phyloP scores from a whole-genome alignment of 495 filamentous ascomycete genomes.

The Penicillium diatomitis region DNA sequence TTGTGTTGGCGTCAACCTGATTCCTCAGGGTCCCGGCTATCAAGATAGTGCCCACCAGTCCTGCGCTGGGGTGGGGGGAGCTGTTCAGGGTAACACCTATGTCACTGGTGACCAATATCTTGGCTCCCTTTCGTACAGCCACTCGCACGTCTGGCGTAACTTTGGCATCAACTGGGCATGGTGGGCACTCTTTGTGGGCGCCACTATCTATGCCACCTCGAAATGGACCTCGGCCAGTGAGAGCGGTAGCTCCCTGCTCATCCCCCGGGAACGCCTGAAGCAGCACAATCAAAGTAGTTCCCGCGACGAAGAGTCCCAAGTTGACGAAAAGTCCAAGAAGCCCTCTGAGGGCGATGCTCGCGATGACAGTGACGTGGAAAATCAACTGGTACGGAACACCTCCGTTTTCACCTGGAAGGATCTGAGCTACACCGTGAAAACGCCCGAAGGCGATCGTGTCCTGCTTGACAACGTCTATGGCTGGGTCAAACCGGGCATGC shows the following conservation, averaged over 20 bases:
- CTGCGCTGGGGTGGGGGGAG: conserved; percentile 46
- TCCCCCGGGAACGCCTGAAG: conserved; percentile 31
- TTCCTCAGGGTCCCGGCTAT: conserved; percentile 28
- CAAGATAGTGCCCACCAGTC: conserved; percentile 26
- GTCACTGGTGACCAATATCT: conserved; percentile 42
- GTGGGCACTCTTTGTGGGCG: conserved; percentile 31
- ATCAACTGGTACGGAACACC: conserved; percentile 35
- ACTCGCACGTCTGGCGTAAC: conserved; percentile 38
- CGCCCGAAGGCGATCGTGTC: conserved; percentile 28
- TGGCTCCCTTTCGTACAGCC: conserved; percentile 38
- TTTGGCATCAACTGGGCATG: conserved; percentile 39
- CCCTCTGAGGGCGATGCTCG: conserved; percentile 7
- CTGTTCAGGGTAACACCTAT: conserved; percentile 31
- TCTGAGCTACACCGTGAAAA: conserved; percentile 44
- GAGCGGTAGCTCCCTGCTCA: conserved; percentile 24
- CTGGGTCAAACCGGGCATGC: conserved; percentile 80
- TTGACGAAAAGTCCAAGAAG: conserved; percentile 16
- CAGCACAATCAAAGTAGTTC: conserved; percentile 5
- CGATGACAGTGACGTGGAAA: conserved; percentile 3
- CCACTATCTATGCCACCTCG: conserved; percentile 29
- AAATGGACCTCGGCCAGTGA: conserved; percentile 27
- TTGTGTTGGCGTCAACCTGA: conserved; percentile 40
- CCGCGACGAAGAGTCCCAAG: conserved; percentile 25
- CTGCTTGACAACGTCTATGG: conserved; percentile 74
- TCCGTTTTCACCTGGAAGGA: conserved; percentile 55